These are phyloP conservation scores for Guillardia theta DNA, from an alignment of 78 protist species.

Conservation along the genomic window DNA sequence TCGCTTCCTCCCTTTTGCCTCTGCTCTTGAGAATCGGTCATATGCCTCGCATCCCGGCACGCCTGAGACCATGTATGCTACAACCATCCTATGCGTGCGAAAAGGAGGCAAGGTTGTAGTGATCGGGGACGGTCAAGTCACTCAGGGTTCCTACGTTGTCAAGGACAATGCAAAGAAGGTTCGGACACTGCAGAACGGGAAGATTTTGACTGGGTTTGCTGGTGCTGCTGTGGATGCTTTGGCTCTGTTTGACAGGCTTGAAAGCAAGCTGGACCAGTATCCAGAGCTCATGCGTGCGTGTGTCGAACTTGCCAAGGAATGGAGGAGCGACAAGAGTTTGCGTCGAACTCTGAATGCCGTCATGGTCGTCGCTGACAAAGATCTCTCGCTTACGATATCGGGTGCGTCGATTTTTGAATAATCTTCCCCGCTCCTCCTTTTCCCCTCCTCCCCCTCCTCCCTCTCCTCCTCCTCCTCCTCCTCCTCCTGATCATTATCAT, in stretches of 20 bases:
- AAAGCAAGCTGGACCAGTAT: neutral
- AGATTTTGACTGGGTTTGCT: slow-evolving; percentile 32
- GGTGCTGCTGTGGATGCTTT: slow-evolving; percentile 40
- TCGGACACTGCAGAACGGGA: neutral
- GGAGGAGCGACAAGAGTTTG: slow-evolving; percentile 47
- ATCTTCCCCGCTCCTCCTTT: neutral
- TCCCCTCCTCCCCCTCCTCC: neutral
- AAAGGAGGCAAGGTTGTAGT: slow-evolving; percentile 51
- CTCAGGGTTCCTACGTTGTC: slow-evolving; percentile 34
- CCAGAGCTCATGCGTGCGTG: slow-evolving; percentile 29
- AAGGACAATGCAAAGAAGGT: slow-evolving; percentile 38
- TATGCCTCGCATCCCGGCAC: neutral
- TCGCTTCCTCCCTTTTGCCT: too few relatives aligned
- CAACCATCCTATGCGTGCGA: slow-evolving; percentile 56
- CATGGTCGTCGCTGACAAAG: slow-evolving; percentile 40
- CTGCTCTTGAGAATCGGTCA: neutral
- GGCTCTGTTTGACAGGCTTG: slow-evolving; percentile 7
- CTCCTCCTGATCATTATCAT: neutral
- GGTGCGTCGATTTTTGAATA: neutral
- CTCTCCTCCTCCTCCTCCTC: neutral
- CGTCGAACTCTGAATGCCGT: neutral
- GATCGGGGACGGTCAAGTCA: slow-evolving; percentile 53
- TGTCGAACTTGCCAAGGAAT: slow-evolving; percentile 31
- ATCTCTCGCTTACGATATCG: neutral
- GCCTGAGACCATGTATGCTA: slow-evolving; percentile 29